phyloP scores from a whole-genome alignment of 2,329 filamentous ascomycete genomes.

The Penicillium digitatum region DNA sequence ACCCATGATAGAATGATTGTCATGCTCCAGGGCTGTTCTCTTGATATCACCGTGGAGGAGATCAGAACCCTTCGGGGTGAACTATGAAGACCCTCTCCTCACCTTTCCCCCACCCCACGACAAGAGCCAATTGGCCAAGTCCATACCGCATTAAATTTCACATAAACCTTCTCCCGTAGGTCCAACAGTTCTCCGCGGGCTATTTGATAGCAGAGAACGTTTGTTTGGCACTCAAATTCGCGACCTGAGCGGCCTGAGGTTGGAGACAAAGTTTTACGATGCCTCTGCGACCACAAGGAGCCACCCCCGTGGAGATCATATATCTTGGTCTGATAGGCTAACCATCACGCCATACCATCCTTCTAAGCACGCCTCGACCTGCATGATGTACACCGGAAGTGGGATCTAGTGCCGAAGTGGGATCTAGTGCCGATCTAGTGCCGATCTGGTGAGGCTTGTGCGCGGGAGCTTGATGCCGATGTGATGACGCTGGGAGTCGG shows the following conservation, averaged over 20 bases:
- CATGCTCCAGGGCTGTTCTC: neutral
- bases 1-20: neutral
- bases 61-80: neutral
- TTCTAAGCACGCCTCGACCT: neutral
- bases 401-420: neutral
- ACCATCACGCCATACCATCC: neutral
- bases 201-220: neutral
- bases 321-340: neutral
- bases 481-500: neutral
- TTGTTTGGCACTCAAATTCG: neutral
- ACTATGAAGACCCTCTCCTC: neutral
- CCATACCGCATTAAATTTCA: conserved; percentile 4
- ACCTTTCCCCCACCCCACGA: neutral
- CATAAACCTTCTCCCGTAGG: neutral
- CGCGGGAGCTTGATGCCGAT: too few species aligned
- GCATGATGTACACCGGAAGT: neutral
- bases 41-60: neutral
- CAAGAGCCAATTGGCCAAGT: neutral
- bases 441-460: neutral
- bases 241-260: neutral
- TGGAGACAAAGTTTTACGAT: too few species aligned
- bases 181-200: neutral
- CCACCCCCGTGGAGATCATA: neutral
- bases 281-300: neutral
- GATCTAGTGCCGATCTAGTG: neutral